phyloP scores from a whole-genome alignment of 2,329 filamentous ascomycete genomes.

The Alternaria angustiovoidea region DNA sequence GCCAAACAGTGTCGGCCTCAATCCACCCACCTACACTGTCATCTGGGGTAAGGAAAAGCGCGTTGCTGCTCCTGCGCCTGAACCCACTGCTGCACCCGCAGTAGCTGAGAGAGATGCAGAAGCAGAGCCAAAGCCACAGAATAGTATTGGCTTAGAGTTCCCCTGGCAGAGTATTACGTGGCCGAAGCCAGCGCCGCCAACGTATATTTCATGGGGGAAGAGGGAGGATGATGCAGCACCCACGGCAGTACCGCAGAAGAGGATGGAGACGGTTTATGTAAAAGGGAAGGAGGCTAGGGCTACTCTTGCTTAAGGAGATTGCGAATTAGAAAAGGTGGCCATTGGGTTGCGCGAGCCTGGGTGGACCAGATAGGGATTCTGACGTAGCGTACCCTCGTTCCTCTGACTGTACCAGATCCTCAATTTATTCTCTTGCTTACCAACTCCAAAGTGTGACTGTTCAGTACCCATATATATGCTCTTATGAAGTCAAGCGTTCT shows the following conservation, averaged over 20 bases:
- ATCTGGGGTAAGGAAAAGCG: conserved; percentile 19
- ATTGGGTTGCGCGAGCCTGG: too few species aligned
- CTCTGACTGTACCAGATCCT: neutral
- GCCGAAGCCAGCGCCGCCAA: conserved; percentile 12
- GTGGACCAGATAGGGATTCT: too few species aligned
- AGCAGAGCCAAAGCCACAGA: conserved; percentile 7
- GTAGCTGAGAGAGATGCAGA: conserved; percentile 1
- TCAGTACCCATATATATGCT: neutral
- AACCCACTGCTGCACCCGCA: neutral
- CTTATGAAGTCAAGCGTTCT: neutral
- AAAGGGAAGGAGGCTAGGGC: neutral
- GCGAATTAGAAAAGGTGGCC: neutral
- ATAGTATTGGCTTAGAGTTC: conserved; percentile 8
- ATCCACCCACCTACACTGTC: conserved; percentile 19
- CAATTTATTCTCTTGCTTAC: neutral
- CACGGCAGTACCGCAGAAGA: neutral
- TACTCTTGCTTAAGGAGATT: neutral
- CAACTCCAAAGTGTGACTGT: neutral
- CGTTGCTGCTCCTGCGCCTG: neutral
- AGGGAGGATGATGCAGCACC: conserved; percentile 12
- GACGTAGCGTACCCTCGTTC: neutral
- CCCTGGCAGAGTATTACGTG: conserved; percentile 8
- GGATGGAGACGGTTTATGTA: conserved; percentile 4
- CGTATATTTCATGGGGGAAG: conserved; percentile 25
- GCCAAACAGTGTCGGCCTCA: conserved; percentile 18